These are phyloP conservation scores for Cochlearia excelsa DNA, from an alignment of 345 rosid genomes.

Conservation along the genomic window DNA sequence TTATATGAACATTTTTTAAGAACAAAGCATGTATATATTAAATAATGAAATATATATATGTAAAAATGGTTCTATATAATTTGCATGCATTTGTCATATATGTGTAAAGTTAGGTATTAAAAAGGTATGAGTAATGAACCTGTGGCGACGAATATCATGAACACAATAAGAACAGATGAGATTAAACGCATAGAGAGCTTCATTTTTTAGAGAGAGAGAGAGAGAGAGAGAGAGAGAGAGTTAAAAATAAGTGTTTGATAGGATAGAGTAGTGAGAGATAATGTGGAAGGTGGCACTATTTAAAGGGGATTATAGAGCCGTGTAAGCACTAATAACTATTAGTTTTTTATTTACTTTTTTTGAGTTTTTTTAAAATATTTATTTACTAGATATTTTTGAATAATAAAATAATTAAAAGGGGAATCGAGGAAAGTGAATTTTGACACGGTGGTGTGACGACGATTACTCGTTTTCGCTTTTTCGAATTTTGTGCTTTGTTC, in stretches of 20 bases:
- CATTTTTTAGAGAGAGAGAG: conserved; percentile 21
- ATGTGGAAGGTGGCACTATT: conserved; percentile 19
- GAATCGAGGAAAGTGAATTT: not conserved
- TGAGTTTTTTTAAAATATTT: not conserved
- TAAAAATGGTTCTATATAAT: too few relatives aligned
- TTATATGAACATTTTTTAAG: too few relatives aligned
- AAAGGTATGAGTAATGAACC: conserved; percentile 22
- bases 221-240: not conserved
- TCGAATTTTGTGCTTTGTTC: conserved; percentile 8
- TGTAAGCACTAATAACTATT: not conserved
- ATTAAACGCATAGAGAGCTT: conserved; percentile 35
- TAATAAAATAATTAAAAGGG: too few relatives aligned
- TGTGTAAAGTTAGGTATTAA: not conserved
- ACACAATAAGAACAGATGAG: conserved; percentile 29
- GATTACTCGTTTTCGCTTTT: conserved; percentile 10
- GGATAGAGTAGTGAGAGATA: not conserved
- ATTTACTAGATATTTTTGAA: conserved; percentile 2
- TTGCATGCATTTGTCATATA: not conserved
- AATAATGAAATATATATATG: too few relatives aligned
- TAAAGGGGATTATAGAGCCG: conserved; percentile 7
- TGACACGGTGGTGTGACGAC: conserved; percentile 26
- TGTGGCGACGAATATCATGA: conserved; percentile 35
- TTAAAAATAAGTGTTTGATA: not conserved
- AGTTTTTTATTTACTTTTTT: not conserved
- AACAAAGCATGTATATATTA: too few relatives aligned